phyloP scores from a whole-genome alignment of 2,329 filamentous ascomycete genomes.

The Periconia macrospinosa region DNA sequence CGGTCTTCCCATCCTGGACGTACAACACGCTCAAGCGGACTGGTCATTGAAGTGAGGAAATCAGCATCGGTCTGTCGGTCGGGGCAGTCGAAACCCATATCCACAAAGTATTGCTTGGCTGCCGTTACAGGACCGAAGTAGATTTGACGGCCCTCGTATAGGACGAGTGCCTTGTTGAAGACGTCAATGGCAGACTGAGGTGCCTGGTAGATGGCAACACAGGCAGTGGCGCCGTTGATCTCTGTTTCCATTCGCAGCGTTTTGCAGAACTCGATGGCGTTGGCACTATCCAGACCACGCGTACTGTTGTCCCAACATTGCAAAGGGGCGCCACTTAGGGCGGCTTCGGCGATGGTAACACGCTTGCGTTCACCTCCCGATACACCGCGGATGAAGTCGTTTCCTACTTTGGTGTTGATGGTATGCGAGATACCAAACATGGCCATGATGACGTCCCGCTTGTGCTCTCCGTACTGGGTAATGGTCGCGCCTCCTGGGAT shows the following conservation, averaged over 20 bases:
- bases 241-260: constrained; percentile 70
- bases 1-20: constrained; percentile 48
- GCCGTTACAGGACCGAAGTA: constrained; percentile 68
- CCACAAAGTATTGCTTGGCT: constrained; percentile 69
- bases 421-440: constrained; percentile 76
- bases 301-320: constrained; percentile 82
- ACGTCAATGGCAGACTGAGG: constrained; percentile 69
- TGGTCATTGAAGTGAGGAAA: constrained; percentile 75
- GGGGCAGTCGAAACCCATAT: constrained; percentile 73
- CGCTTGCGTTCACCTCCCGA: constrained; percentile 78
- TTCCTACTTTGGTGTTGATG: constrained; percentile 71
- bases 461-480: constrained; percentile 61
- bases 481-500: constrained; percentile 62
- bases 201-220: constrained; percentile 75
- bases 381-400: constrained; percentile 75
- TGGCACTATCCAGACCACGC: constrained; percentile 73
- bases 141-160: constrained; percentile 70
- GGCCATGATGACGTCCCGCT: constrained; percentile 74
- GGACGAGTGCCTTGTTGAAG: constrained; percentile 69
- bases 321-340: constrained; percentile 63
- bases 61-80: constrained; percentile 73
- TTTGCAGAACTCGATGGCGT: constrained; percentile 74
- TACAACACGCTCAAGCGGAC: constrained; percentile 50
- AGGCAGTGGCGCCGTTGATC: constrained; percentile 65
- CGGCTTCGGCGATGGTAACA: constrained; percentile 79